phyloP scores from a whole-genome alignment of 2,329 filamentous ascomycete species.

The Fusarium sp. region DNA sequence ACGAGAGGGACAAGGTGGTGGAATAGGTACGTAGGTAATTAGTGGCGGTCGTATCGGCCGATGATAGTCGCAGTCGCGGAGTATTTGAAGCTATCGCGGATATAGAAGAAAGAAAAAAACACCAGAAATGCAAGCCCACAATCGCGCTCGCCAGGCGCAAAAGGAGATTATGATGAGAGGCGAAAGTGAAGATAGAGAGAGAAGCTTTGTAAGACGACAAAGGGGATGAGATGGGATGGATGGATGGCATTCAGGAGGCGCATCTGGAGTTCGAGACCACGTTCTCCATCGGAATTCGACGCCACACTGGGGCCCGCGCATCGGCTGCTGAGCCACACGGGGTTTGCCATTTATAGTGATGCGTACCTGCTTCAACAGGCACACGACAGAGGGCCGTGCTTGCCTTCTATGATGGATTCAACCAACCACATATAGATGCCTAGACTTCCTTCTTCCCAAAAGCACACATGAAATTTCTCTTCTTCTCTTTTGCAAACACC shows the following conservation, averaged over 20 bases:
- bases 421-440: not conserved
- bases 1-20: conserved; percentile 15
- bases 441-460: not conserved
- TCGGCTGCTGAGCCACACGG: conserved; percentile 31
- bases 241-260: conserved; percentile 36
- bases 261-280: conserved; percentile 36
- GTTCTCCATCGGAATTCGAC: conserved; percentile 33
- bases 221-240: conserved; percentile 22
- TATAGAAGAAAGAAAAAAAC: conserved; percentile 18
- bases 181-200: conserved; percentile 18
- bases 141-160: conserved; percentile 37
- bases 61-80: conserved; percentile 6
- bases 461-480: not conserved
- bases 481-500: not conserved
- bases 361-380: not conserved
- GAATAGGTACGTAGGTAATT: conserved; percentile 3
- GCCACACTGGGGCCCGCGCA: conserved; percentile 20
- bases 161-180: conserved; percentile 25
- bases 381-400: not conserved
- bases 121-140: conserved; percentile 23
- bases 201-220: conserved; percentile 12
- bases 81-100: conserved; percentile 22
- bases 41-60: conserved; percentile 31
- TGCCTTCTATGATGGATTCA: not conserved
- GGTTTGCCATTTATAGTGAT: conserved; percentile 8